Evolutionary conservation across 2,329 filamentous ascomycete genomes (phyloP).

Genomic region (Scopulariopsis brevicaulis): DNA sequence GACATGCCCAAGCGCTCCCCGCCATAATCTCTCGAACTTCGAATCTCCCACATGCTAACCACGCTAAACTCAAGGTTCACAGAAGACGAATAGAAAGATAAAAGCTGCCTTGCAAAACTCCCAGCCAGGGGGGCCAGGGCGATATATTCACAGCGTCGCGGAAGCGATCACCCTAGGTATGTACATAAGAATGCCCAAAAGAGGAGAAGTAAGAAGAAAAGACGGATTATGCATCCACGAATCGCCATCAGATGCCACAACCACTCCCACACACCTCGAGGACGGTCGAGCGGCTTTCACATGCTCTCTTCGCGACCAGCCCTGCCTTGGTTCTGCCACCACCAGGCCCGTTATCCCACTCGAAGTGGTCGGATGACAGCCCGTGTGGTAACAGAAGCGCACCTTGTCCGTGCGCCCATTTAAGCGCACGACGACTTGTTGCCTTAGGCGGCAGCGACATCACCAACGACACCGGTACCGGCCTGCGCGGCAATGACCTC

Average conservation of each 20-base stretch:
- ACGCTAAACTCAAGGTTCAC: no score
- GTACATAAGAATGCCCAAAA: neutral
- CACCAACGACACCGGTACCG: slow-evolving; percentile 5
- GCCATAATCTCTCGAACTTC: no score
- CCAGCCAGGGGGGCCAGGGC: neutral
- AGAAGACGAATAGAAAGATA: neutral
- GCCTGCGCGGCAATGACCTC: slow-evolving; percentile 9
- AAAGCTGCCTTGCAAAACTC: neutral
- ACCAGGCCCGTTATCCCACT: neutral
- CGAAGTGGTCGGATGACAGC: neutral
- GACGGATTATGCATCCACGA: neutral
- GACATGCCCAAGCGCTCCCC: no score
- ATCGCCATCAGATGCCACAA: neutral
- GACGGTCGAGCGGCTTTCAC: neutral
- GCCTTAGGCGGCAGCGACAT: neutral
- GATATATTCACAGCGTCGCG: neutral
- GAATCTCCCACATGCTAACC: no score
- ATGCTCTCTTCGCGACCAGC: neutral
- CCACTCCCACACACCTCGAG: neutral
- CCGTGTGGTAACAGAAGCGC: neutral
- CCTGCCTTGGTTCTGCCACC: neutral
- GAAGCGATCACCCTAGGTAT: neutral
- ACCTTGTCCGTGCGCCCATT: neutral
- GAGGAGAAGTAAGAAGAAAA: neutral
- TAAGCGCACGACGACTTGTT: neutral